Evolutionary conservation across 306 rosid genomes (phyloP), one percentile per base, ranked within the genome.

Genomic region (Prunus persica): DNA sequence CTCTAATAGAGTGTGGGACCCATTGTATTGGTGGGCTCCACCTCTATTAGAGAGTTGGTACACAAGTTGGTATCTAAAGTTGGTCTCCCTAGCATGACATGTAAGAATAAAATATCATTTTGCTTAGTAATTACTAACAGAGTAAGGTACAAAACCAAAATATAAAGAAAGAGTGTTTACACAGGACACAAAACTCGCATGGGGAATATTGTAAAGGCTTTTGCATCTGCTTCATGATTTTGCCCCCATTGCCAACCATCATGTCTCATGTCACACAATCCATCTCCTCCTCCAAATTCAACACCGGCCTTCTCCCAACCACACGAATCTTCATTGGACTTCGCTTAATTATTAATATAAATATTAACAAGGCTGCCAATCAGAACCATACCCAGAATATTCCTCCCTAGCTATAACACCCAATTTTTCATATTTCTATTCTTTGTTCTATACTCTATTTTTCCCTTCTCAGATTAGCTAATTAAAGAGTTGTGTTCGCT

Each of bases 171-270:
- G 5, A 3, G 38, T 2, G 56, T 32, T 3, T 3, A 28, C 22
- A 25, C 57, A 43, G 43, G n/a, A 62, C 45, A 61, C 77, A 61
- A 6, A 25, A 60, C 58, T 61, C 77, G 46, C 68, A 61, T 61
- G 68, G 69, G 69, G 67, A 73, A 45, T 61, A 73, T 45, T 25
- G 69, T 45, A 27, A 9, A 16, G 55, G n/a, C 3, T 0, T 16
- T 16, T 46, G 67, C 65, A 13, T 6, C 41, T 47, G 49, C 34
- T 16, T 74, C 50, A 83, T 86, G 76, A 86, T 84, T 81, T 73
- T 47, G 78, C 78, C 84, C 70, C 82, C 80, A 64, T 63, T 72
- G 78, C 75, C 82, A 76, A 75, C 73, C 72, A 50, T 73, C 79
- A 71, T 69, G 22, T 69, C 70, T 34, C 72, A 20, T 69, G 72